Base-by-base conservation (phyloP, 2,329 filamentous ascomycete species). In the Aspergillus sp. region DNA sequence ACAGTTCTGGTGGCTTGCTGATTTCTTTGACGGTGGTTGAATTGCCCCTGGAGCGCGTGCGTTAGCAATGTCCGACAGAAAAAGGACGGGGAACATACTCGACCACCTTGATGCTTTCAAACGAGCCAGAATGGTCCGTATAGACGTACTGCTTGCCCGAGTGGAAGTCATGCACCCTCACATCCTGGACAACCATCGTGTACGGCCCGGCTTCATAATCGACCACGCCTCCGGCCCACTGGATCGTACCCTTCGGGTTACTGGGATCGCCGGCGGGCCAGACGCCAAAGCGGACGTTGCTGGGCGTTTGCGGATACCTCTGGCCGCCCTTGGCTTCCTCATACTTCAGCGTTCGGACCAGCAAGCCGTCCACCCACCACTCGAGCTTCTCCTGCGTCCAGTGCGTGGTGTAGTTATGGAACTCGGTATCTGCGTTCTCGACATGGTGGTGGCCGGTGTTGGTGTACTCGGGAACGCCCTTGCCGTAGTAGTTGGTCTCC, bases 401-500 rank as follows among this genome's bases (percentile, higher is more conserved):
- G 59, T 82, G 72, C 36, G 84, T 57, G 31, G 63, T 64, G 44
- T 68, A 68, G 39, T 66, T 68, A 47, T 66, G 63, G 45, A 61
- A 67, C 25, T 57, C 49, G 28, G 58, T 58, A 36, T 65, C 60
- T 39, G 81, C 88, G 51, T 74, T 64, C 42, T 64, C 43, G 52
- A 79, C 65, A 5, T 75, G 62, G 61, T 91, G 82, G 55, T 83
- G 83, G 31, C 80, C 78, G 41, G 84, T 89, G 35, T 88, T 81
- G 61, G 89, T 83, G 66, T 88, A 93, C 4, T 74, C 71, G 1
- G 50, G 51, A 0, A 82, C 83, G 47, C 91, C 91, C 64, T 96
- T 94, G 59, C 88, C 86, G 49, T 95, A 98, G 67, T 93, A 98
- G 65, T 98, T 96, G 49, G 80, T 82, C 61, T 96, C 89, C 20